Evolutionary conservation across 441 rosid species (phyloP).

Genomic region (Erysimum cheiri): DNA sequence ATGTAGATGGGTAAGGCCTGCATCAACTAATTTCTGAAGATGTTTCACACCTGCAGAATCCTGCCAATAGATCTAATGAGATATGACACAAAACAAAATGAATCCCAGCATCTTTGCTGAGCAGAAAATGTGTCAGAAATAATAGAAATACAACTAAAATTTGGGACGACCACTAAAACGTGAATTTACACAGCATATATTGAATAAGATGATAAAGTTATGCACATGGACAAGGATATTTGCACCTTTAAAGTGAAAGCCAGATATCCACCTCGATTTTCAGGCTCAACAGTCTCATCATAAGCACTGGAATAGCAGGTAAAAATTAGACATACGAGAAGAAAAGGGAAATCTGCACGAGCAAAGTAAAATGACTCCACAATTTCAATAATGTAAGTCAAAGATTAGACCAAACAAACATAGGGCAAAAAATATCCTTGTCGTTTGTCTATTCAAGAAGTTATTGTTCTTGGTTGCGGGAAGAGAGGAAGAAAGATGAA

Average conservation of each 20-base stretch:
- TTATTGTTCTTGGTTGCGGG: neutral
- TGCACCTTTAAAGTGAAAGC: slow-evolving; percentile 86
- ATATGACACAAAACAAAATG: slow-evolving; percentile 12
- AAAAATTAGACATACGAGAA: slow-evolving; percentile 38
- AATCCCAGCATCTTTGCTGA: slow-evolving; percentile 5
- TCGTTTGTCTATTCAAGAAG: neutral
- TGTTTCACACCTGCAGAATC: slow-evolving; percentile 83
- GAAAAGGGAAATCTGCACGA: slow-evolving; percentile 35
- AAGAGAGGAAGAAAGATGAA: slow-evolving; percentile 4
- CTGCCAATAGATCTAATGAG: slow-evolving; percentile 52
- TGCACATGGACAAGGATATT: slow-evolving; percentile 15
- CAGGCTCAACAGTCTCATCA: slow-evolving; percentile 68
- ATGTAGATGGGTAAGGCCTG: slow-evolving; percentile 94
- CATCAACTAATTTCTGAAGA: slow-evolving; percentile 78
- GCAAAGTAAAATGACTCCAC: slow-evolving; percentile 25
- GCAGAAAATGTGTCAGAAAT: slow-evolving; percentile 3
- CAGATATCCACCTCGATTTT: slow-evolving; percentile 76
- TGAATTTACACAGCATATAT: neutral
- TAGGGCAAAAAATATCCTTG: neutral
- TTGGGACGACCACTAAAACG: slow-evolving; percentile 4
- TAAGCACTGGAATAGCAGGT: slow-evolving; percentile 61
- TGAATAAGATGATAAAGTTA: slow-evolving; percentile 22
- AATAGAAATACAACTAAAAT: neutral
- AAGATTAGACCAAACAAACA: slow-evolving; percentile 3
- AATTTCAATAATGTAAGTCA: neutral